Conservation (phyloP, 116 monocot genomes). For the Papilionanthe hybrid region DNA sequence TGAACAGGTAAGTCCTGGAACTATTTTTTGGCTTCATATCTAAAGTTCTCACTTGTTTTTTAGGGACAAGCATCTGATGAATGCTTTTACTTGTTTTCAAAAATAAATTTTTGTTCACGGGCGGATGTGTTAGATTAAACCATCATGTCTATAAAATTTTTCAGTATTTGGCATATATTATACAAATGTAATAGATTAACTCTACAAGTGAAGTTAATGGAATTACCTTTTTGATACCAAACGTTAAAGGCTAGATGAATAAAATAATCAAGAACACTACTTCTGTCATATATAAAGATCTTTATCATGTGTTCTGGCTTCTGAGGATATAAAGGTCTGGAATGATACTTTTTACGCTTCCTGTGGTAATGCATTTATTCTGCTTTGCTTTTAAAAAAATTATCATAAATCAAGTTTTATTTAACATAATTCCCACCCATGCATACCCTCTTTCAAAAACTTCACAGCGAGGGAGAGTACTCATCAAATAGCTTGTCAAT, state of each 20-base stretch:
- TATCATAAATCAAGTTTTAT: not conserved
- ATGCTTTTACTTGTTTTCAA: not conserved
- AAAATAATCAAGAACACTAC: not conserved
- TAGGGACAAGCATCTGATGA: not conserved
- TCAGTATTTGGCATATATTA: not conserved
- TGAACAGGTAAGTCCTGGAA: constrained; percentile 51
- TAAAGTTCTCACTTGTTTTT: not conserved
- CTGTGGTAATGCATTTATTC: not conserved
- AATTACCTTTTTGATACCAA: not conserved
- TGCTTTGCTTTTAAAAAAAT: not conserved
- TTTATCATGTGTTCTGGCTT: not conserved
- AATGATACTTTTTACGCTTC: not conserved
- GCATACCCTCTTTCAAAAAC: not conserved
- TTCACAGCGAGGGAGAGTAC: not conserved
- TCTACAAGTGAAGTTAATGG: not conserved
- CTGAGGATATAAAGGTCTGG: not conserved
- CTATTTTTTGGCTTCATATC: not conserved
- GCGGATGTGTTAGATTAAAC: not conserved
- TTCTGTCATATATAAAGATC: not conserved
- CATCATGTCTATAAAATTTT: not conserved
- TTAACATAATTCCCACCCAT: not conserved
- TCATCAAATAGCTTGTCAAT: not conserved
- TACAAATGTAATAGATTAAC: not conserved
- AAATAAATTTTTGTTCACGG: constrained; percentile 1
- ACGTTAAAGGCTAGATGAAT: not conserved